Evolutionary conservation across 2,329 filamentous ascomycete genomes (phyloP).

Genomic region (Exophiala calicioides): DNA sequence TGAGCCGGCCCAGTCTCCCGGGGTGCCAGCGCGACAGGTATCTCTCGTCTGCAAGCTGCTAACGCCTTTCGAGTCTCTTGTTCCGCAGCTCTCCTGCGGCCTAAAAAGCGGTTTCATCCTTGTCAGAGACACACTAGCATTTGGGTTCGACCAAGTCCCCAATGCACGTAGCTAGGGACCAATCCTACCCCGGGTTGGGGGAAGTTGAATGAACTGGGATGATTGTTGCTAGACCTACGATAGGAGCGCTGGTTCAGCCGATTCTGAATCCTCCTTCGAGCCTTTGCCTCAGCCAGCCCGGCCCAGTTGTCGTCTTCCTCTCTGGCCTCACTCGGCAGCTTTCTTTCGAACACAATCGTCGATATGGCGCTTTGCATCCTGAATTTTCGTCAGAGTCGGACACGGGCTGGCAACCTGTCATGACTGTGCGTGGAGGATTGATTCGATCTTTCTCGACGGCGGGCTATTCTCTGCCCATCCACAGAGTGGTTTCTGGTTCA

Average conservation of each 20-base stretch:
- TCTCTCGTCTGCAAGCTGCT: conserved; percentile 5
- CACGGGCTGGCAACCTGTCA: background rate
- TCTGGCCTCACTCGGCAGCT: conserved; percentile 9
- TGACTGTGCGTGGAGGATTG: background rate
- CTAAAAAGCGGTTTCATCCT: conserved; percentile 3
- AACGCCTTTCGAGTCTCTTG: conserved; percentile 11
- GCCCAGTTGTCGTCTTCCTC: conserved; percentile 17
- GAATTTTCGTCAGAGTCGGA: background rate
- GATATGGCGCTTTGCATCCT: conserved; percentile 1
- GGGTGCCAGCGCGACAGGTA: conserved; percentile 1
- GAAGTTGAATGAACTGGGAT: background rate
- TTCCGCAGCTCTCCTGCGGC: conserved; percentile 14
- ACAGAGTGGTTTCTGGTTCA: no score
- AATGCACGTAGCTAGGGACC: no score
- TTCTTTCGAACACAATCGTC: conserved; percentile 13
- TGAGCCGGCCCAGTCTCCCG: background rate
- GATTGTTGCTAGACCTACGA: conserved; percentile 7
- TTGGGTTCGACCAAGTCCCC: no score
- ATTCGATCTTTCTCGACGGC: no score
- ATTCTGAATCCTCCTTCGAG: conserved; percentile 16
- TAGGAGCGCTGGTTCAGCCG: conserved; percentile 13
- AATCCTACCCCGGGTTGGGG: no score
- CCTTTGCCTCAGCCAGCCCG: conserved; percentile 7
- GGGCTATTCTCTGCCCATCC: no score
- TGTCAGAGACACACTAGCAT: no score